Evolutionary conservation across 768 basidiomycete genomes (phyloP), one percentile per base, ranked within the genome.

Genomic region (Leucocoprinus sp.): DNA sequence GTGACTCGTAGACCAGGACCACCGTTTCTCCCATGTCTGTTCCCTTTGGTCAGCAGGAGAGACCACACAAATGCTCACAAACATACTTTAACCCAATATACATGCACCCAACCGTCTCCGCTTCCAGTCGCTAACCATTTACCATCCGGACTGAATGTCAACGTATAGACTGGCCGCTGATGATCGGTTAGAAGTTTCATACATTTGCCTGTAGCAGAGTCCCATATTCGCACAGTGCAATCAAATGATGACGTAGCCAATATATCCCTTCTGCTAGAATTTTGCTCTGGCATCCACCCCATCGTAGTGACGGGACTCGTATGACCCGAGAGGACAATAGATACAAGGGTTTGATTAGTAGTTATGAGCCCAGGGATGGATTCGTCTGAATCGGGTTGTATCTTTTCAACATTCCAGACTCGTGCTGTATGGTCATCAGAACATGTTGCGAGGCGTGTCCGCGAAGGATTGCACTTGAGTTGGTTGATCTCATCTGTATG

Each of bases 211-310:
- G 82, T 82, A 36, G 74, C 71, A 2, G 81, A 76, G 60, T 93
- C 84, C 91, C 91, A 95, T 23, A 95, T 52, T 33, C 87, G 78
- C 4, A 84, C 76, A 1, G 88, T 86, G 11, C 69, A 67, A 56
- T 95, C 92, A 56, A 90, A 90, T 4, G 88, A 88, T 8, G 82
- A 76, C 6, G 88, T 87, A 19, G 82, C 85, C 9, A 90, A 57
- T 5, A 85, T 58, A 42, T 84, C 80, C 54, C 80, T 74, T 7
- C 67, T 66, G 19, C 68, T 72, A 34, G 64, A 50, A n/a, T 65
- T 58, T 11, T 61, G 66, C 44, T 64, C 55, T 8, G 82, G 79
- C 59, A 81, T 83, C 88, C 88, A 91, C 6, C 67, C 72, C 27
- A 90, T 66, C 8, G 69, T 74, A 51, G 73, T 82, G 42, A 91